Conservation (phyloP, 2,329 filamentous ascomycete species). For the Verticillium klebahnii region DNA sequence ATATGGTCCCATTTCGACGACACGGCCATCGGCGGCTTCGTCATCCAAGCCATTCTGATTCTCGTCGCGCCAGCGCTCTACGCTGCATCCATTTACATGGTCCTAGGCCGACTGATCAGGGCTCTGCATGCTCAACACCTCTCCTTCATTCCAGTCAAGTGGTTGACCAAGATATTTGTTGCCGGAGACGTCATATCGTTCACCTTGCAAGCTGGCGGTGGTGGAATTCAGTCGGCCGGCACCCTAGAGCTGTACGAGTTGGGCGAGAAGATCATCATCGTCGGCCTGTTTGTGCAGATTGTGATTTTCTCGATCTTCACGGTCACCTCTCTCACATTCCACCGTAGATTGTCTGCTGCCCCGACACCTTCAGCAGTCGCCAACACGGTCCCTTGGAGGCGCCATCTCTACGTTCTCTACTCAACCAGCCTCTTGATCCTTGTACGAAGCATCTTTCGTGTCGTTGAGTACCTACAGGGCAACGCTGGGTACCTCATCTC, state of each 20-base stretch:
- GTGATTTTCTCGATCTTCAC: constrained; percentile 49
- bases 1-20: constrained; percentile 12
- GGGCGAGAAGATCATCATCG: constrained; percentile 44
- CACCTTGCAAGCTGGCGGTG: constrained; percentile 33
- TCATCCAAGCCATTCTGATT: constrained; percentile 18
- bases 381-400: constrained; percentile 19
- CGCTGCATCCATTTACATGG: constrained; percentile 15
- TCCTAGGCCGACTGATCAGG: constrained; percentile 25
- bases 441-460: constrained; percentile 40
- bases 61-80: constrained; percentile 14
- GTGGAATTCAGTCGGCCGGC: constrained; percentile 19
- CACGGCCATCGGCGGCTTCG: constrained; percentile 11
- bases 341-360: constrained; percentile 19
- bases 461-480: constrained; percentile 42
- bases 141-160: constrained; percentile 17
- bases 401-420: constrained; percentile 25
- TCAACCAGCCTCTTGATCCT: constrained; percentile 33
- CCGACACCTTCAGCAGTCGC: constrained; percentile 14
- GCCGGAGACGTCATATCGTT: constrained; percentile 40
- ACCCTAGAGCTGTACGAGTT: constrained; percentile 10
- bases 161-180: constrained; percentile 43
- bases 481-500: constrained; percentile 32
- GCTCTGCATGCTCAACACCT: constrained; percentile 16
- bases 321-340: constrained; percentile 37
- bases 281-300: constrained; percentile 50